These are phyloP conservation scores for Camellia lanceoleosa DNA, from an alignment of 148 eudicot species.

Conservation along the genomic window DNA sequence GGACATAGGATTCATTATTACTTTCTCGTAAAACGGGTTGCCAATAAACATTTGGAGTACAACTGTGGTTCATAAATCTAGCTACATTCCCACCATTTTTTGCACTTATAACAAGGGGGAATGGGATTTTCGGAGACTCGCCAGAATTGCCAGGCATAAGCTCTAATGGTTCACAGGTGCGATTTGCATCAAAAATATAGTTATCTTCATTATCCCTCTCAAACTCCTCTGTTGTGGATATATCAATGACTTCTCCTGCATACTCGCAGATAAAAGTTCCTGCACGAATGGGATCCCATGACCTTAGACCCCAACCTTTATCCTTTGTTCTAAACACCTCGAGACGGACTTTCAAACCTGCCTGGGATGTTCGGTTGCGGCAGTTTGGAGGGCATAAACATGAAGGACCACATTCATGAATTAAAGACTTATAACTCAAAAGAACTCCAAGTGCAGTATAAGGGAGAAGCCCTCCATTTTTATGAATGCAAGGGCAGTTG, in stretches of 20 bases:
- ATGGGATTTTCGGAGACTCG: slow-evolving; percentile 36
- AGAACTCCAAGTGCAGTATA: slow-evolving; percentile 60
- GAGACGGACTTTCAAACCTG: slow-evolving; percentile 59
- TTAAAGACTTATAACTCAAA: slow-evolving; percentile 44
- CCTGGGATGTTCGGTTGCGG: slow-evolving; percentile 67
- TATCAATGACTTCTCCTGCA: slow-evolving; percentile 74
- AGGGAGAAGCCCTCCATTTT: slow-evolving; percentile 66
- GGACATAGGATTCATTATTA: slow-evolving; percentile 50
- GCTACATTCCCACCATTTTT: slow-evolving; percentile 78
- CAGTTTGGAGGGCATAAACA: slow-evolving; percentile 70
- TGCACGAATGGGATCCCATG: slow-evolving; percentile 78
- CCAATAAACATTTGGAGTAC: slow-evolving; percentile 88
- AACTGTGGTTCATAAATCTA: slow-evolving; percentile 95
- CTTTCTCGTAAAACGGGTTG: slow-evolving; percentile 69
- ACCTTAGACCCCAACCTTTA: slow-evolving; percentile 83
- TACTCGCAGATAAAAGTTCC: slow-evolving; percentile 75
- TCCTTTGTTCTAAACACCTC: slow-evolving; percentile 87
- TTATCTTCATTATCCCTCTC: slow-evolving; percentile 45
- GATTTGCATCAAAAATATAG: slow-evolving; percentile 75
- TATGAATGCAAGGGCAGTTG: slow-evolving; percentile 68
- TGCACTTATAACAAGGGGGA: slow-evolving; percentile 67
- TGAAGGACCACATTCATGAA: slow-evolving; percentile 74
- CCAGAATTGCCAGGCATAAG: slow-evolving; percentile 18
- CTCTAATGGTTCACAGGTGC: slow-evolving; percentile 45
- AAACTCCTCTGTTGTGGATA: slow-evolving; percentile 37